Evolutionary conservation across 139 green algal species (phyloP), one percentile per base, ranked within the genome.

Genomic region (Chlamydomonas asymmetrica): DNA sequence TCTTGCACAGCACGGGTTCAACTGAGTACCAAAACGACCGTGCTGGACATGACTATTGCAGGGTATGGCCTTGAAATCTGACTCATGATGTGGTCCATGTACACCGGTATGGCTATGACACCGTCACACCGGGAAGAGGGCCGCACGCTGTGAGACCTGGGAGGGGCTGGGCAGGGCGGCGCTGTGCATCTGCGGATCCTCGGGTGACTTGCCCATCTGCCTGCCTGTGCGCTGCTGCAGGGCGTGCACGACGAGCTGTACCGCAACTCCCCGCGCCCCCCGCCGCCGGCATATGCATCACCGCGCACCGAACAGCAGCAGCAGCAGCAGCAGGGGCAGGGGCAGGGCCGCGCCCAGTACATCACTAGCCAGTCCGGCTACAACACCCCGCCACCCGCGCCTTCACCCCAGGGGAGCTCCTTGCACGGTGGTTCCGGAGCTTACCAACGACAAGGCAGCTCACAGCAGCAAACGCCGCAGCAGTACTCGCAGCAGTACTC

Each of bases 231-330:
- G 4, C 31, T 37, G 3, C 35, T 4, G 2, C 63, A 69, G 63
- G 63, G 63, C 4, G 27, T 69, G 25, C 63, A 69, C 39, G 63
- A 69, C 23, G 63, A 69, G 27, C 39, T 69, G 4, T 27, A 52
- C 63, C 63, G 63, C 39, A 38, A 39, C 63, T n/a, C 39, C 1
- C 39, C 63, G 2, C 40, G 40, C 27, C 9, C 39, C 63, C 37
- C 63, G 1, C 31, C 54, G 45, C 27, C 54, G 27, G 54, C n/a
- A 29, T n/a, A n/a, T 8, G 4, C 25, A 37, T 5, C 25, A 38
- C 54, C 4, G 54, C 27, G 40, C 3, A 6, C 39, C 5, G 39
- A 69, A 5, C 63, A 35, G 63, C 63, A 54, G 63, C 63, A 56
- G 23, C 37, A 54, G 38, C 38, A 35, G 32, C 40, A 3, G 63